Base-by-base conservation (phyloP, 1,139 yeast genomes). In the Yamadazyma siamensis region DNA sequence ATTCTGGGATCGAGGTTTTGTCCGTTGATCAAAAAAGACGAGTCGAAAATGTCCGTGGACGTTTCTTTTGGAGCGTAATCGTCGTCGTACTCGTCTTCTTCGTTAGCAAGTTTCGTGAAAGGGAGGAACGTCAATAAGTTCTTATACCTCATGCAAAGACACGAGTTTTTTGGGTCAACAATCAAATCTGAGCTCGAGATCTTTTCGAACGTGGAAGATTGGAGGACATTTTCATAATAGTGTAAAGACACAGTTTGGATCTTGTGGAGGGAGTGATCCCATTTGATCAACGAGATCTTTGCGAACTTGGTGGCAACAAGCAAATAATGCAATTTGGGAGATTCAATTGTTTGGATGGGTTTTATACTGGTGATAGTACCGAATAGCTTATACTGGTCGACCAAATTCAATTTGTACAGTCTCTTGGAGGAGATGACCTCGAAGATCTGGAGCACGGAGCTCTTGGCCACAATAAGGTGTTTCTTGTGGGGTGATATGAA, bases 171-270 rank as follows among this genome's bases (percentile, higher is more conserved):
- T 1, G 95, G 89, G 36, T 87, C 96, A 0, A 81, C 65, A 18
- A 79, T 58, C 41, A 86, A 64, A 14, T 64, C 61, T 0, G 87
- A 61, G 5, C 63, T 52, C 5, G 63, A 50, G 32, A 68, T 56
- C 36, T 59, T 70, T 50, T 70, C 76, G 37, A 65, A 66, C 24
- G 77, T 76, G 34, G 65, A 53, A 33, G 64, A 70, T 44, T 61
- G 73, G 33, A 84, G 68, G 26, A 79, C 75, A 33, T 77, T 75
- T 49, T 89, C 97, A 54, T 89, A 91, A 53, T 75, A 87, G 56
- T 91, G 99, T 34, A 91, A 65, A 30, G 96, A 85, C 3, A 78
- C 71, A 0, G 96, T 87, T 13, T 73, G 64, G 10, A 91, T 66
- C 1, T 71, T 47, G 38, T 75, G 67, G 11, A 50, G 53, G 6